phyloP scores from a whole-genome alignment of 352 stramenopile species.

The Phytopythium montanum region DNA sequence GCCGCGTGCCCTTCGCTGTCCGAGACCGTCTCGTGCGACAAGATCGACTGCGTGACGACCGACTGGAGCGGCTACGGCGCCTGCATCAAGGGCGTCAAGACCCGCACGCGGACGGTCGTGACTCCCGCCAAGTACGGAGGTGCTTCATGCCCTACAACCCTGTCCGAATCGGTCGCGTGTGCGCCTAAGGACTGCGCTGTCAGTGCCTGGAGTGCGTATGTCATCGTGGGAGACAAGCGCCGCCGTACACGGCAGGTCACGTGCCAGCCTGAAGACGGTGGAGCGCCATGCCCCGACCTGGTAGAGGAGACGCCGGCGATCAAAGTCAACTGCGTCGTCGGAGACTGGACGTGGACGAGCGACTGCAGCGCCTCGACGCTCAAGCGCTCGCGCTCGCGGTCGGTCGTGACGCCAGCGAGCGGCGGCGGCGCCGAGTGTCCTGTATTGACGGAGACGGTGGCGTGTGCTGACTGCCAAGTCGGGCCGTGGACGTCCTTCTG shows the following conservation, averaged over 20 bases:
- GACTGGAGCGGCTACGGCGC: conserved; percentile 20
- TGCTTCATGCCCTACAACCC: conserved; percentile 13
- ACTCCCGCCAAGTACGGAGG: conserved; percentile 37
- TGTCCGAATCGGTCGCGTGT: conserved; percentile 27
- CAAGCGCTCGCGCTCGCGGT: conserved; percentile 24
- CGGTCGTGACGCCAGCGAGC: conserved; percentile 17
- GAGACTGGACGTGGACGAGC: conserved; percentile 32
- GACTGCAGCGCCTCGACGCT: conserved; percentile 28
- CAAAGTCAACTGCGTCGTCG: conserved; percentile 27
- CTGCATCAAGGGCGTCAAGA: conserved; percentile 31
- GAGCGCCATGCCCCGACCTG: conserved; percentile 35
- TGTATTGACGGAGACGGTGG: conserved; percentile 31
- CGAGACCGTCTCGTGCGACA: conserved; percentile 30
- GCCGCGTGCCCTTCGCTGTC: conserved; percentile 19
- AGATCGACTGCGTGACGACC: conserved; percentile 43
- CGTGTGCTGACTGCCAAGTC: conserved; percentile 40
- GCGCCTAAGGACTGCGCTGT: conserved; percentile 41
- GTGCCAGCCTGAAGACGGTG: conserved; percentile 28
- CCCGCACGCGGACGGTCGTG: conserved; percentile 26
- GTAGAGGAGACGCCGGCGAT: conserved; percentile 32
- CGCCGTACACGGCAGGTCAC: conserved; percentile 34
- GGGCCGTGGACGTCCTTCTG: conserved; percentile 26
- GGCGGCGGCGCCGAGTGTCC: conserved; percentile 39
- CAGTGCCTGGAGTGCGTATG: conserved; percentile 27
- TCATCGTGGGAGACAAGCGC: conserved; percentile 31